phyloP scores from a whole-genome alignment of 2,329 filamentous ascomycete genomes.

The Ophiocordyceps unilateralis region DNA sequence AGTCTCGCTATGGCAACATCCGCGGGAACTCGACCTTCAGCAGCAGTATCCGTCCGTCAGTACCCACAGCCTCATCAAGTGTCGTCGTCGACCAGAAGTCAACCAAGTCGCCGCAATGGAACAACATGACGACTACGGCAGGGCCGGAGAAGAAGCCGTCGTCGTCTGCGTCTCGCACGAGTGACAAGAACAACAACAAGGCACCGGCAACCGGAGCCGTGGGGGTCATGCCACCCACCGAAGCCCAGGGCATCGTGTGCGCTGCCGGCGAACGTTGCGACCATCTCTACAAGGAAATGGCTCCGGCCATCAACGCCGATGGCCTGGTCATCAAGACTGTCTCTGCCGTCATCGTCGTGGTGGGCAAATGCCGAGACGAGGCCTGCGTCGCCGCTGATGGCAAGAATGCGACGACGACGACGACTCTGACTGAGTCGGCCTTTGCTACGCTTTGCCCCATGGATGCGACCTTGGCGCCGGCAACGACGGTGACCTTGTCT shows the following conservation, averaged over 20 bases:
- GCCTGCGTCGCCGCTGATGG: background rate
- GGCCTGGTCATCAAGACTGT: background rate
- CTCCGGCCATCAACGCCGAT: background rate
- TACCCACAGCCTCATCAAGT: too few relatives aligned
- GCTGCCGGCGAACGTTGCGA: background rate
- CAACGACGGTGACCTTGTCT: background rate
- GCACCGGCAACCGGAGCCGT: too few relatives aligned
- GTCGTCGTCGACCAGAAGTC: too few relatives aligned
- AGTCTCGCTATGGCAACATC: background rate
- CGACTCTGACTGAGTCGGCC: background rate
- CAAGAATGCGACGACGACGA: background rate
- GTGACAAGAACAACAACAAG: too few relatives aligned
- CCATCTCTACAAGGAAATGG: background rate
- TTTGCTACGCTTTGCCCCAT: background rate
- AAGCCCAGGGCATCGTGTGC: background rate
- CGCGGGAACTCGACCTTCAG: background rate
- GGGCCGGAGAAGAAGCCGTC: too few relatives aligned
- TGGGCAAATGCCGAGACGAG: background rate
- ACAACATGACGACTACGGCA: too few relatives aligned
- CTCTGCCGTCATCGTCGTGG: background rate
- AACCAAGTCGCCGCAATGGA: too few relatives aligned
- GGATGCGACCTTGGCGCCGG: background rate
- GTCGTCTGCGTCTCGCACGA: too few relatives aligned
- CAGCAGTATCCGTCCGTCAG: too few relatives aligned
- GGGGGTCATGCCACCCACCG: too few relatives aligned